Conservation (phyloP, 2,329 filamentous ascomycete genomes). For the Aureobasidium sp. region DNA sequence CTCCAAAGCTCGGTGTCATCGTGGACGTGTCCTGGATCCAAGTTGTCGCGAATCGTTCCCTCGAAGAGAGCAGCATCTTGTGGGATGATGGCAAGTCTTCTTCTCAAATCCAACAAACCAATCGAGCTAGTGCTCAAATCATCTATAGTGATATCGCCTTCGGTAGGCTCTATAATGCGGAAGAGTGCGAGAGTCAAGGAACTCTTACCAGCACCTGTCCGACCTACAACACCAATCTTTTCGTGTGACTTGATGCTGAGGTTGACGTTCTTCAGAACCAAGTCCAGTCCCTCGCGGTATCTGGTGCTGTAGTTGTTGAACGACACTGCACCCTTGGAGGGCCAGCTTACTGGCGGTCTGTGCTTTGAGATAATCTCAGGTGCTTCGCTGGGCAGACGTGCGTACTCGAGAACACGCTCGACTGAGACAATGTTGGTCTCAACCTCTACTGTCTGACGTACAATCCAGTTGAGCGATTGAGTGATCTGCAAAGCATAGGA, state of each 20-base stretch:
- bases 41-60: slow-evolving; percentile 85
- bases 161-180: slow-evolving; percentile 82
- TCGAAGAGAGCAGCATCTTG: slow-evolving; percentile 96
- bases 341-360: slow-evolving; percentile 84
- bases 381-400: slow-evolving; percentile 81
- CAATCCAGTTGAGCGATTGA: slow-evolving; percentile 96
- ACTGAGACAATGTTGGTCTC: slow-evolving; percentile 99
- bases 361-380: slow-evolving; percentile 86
- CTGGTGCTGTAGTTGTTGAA: slow-evolving; percentile 93
- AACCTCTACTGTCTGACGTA: slow-evolving; percentile 97
- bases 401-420: slow-evolving; percentile 94
- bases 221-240: slow-evolving; percentile 95
- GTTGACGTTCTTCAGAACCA: slow-evolving; percentile 88
- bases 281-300: slow-evolving; percentile 80
- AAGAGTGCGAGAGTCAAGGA: slow-evolving; percentile 88
- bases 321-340: slow-evolving; percentile 74
- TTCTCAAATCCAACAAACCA: slow-evolving; percentile 77
- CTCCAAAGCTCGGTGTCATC: slow-evolving; percentile 98
- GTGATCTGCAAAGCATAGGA: slow-evolving; percentile 97
- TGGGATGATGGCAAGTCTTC: slow-evolving; percentile 90
- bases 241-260: slow-evolving; percentile 91
- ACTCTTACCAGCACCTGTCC: slow-evolving; percentile 93
- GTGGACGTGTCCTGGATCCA: slow-evolving; percentile 89
- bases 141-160: slow-evolving; percentile 83
- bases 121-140: slow-evolving; percentile 81